Conservation (phyloP, 1,139 yeast genomes). For the Hyphopichia fennica region DNA sequence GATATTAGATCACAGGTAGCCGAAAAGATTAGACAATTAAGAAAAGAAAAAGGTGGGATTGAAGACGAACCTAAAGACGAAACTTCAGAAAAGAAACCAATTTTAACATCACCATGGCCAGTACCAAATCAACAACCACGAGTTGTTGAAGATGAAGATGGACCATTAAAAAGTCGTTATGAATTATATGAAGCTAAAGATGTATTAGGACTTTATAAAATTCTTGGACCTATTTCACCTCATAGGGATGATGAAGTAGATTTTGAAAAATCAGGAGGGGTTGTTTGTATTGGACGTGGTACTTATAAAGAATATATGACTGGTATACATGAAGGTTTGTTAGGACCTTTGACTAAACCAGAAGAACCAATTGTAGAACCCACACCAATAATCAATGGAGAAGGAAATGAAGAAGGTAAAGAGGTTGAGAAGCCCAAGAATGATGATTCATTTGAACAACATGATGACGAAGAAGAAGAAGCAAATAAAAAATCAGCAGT, state of each 20-base stretch:
- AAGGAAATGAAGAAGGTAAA: slow-evolving; percentile 11
- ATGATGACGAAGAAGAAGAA: slow-evolving; percentile 19
- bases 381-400: slow-evolving; percentile 10
- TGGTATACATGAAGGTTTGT: slow-evolving; percentile 91
- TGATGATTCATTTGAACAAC: slow-evolving; percentile 3
- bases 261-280: slow-evolving; percentile 67
- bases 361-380: slow-evolving; percentile 13
- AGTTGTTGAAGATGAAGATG: slow-evolving; percentile 17
- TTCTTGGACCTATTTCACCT: slow-evolving; percentile 33
- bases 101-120: background rate
- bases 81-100: slow-evolving; percentile 1
- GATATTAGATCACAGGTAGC: slow-evolving; percentile 83
- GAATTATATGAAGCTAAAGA: slow-evolving; percentile 53
- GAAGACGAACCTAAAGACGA: slow-evolving; percentile 10
- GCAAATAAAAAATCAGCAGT: slow-evolving; percentile 44
- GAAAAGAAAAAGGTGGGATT: slow-evolving; percentile 38
- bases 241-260: slow-evolving; percentile 49
- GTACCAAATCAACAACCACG: background rate
- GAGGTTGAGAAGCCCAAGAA: background rate
- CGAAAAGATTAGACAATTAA: slow-evolving; percentile 69
- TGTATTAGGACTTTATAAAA: slow-evolving; percentile 57
- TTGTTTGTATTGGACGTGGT: slow-evolving; percentile 91
- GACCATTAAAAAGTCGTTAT: slow-evolving; percentile 24
- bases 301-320: slow-evolving; percentile 89
- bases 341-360: slow-evolving; percentile 86